These are phyloP conservation scores for Chloroidium sp. DNA, from an alignment of 163 green algal genomes.

Conservation along the genomic window DNA sequence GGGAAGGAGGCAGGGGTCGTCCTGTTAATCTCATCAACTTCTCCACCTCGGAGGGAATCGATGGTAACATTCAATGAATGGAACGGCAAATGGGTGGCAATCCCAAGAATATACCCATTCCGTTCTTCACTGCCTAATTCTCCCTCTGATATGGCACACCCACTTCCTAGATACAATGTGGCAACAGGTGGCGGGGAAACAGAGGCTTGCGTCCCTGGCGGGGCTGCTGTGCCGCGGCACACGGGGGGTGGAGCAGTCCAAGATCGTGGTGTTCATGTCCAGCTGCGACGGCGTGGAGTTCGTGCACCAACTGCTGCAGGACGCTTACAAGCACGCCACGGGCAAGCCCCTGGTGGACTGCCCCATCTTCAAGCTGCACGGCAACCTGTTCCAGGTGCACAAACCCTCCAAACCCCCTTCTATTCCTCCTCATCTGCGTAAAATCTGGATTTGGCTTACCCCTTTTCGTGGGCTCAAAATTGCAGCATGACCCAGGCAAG, in stretches of 20 bases:
- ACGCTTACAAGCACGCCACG: not conserved
- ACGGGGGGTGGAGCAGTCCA: conserved; percentile 14
- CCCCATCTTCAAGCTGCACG: conserved; percentile 40
- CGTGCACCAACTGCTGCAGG: conserved; percentile 44
- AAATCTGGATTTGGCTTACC: not conserved
- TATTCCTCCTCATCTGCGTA: not conserved
- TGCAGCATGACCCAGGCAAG: too few relatives aligned
- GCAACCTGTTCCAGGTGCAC: conserved; percentile 35
- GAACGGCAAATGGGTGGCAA: too few relatives aligned
- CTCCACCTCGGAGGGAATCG: too few relatives aligned
- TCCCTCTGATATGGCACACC: too few relatives aligned
- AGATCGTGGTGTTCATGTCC: conserved; percentile 88
- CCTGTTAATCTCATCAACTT: too few relatives aligned
- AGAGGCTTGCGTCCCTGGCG: conserved; percentile 63
- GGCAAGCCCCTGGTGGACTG: conserved; percentile 7
- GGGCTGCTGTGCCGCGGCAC: conserved; percentile 36
- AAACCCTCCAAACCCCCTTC: not conserved
- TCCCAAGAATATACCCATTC: too few relatives aligned
- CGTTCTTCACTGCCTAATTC: too few relatives aligned
- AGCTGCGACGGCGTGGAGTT: conserved; percentile 87
- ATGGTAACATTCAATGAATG: too few relatives aligned
- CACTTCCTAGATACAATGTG: too few relatives aligned
- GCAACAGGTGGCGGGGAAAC: conserved; percentile 50
- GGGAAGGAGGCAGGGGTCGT: too few relatives aligned
- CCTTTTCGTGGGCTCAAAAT: too few relatives aligned